A percentile compares a stretch with the other conserved stretches of the same genome.
Conservation (phyloP, 148 eudicot genomes). For the Silene conica region DNA sequence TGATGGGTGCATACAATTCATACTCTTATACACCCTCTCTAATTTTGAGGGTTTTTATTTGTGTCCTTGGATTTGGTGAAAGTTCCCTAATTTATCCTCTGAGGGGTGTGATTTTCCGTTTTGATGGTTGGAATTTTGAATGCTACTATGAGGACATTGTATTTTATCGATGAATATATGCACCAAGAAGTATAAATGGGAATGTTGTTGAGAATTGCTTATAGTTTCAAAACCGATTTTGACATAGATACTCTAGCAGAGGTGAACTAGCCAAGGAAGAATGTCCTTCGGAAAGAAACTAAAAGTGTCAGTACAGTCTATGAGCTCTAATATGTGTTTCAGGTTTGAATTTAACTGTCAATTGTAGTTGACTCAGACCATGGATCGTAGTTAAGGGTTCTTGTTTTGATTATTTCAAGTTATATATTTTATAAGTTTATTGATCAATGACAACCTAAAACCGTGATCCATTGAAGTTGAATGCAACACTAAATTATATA, state of each 20-base stretch:
- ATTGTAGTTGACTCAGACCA: neutral
- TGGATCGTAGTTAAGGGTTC: neutral
- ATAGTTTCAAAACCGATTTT: conserved; percentile 13
- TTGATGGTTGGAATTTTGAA: neutral
- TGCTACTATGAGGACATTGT: neutral
- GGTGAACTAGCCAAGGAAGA: conserved; percentile 15
- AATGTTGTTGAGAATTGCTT: conserved; percentile 20
- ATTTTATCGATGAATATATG: no score
- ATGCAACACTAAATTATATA: neutral
- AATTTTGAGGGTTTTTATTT: no score
- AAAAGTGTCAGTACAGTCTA: conserved; percentile 23
- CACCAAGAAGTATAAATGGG: conserved; percentile 17
- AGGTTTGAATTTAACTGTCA: conserved; percentile 45
- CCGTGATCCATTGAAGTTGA: neutral
- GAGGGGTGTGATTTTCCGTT: neutral
- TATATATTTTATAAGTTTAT: neutral
- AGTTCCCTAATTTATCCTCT: neutral
- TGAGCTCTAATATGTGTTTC: conserved; percentile 84
- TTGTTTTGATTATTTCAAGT: neutral
- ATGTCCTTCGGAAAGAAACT: conserved; percentile 10
- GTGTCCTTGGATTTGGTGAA: neutral
- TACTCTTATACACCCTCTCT: no score
- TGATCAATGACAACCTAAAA: conserved; percentile 4
- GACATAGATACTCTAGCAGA: conserved; percentile 24
- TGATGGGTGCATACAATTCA: no score